phyloP scores from a whole-genome alignment of 2,329 filamentous ascomycete species.

The Diplodia mutila region DNA sequence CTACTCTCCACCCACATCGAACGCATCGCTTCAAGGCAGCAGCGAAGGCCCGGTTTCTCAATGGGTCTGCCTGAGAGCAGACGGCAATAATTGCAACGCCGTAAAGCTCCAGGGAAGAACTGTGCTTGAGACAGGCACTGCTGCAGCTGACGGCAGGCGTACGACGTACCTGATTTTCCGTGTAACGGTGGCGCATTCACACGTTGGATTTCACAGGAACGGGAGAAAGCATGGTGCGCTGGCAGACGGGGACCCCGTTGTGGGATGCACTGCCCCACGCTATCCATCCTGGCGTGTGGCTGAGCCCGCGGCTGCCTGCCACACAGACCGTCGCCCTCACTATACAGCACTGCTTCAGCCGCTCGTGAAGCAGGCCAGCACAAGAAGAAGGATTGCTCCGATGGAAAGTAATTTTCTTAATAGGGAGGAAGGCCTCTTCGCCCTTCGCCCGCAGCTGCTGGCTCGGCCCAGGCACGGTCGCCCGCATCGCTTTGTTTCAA shows the following conservation, averaged over 20 bases:
- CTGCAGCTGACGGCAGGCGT: neutral
- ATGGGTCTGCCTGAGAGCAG: no score
- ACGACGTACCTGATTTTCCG: neutral
- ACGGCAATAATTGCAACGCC: no score
- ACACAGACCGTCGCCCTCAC: neutral
- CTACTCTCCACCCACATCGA: neutral
- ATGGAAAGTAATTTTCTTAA: no score
- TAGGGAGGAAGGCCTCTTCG: no score
- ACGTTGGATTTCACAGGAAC: neutral
- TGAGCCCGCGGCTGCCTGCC: neutral
- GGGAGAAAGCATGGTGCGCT: neutral
- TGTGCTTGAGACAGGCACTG: no score
- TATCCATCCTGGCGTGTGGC: neutral
- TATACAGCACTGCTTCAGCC: no score
- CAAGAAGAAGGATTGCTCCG: no score
- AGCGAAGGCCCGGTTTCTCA: neutral
- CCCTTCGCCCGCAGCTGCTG: no score
- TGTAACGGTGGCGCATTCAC: neutral
- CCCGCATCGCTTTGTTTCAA: no score
- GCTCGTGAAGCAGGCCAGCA: no score
- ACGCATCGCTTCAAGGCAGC: neutral
- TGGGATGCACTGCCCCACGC: neutral
- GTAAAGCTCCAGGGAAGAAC: no score
- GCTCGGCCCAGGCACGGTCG: no score
- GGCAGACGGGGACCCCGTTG: neutral